These are phyloP conservation scores for Dovyalis caffra DNA, from an alignment of 345 rosid genomes.

Conservation along the genomic window DNA sequence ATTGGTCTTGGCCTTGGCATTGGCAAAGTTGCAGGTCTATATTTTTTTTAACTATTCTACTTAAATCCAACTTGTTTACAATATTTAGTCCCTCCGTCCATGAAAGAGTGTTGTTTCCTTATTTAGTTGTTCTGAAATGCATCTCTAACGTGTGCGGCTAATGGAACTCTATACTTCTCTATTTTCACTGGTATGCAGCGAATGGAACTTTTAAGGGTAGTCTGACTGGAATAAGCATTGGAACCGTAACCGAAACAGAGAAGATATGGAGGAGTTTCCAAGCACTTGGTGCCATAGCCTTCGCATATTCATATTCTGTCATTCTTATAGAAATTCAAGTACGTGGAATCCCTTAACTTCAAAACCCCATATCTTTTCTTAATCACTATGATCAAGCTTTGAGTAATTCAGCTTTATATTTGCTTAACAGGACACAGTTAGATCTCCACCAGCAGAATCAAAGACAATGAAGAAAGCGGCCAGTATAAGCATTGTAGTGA, in stretches of 20 bases:
- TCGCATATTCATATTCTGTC: slow-evolving; percentile 4
- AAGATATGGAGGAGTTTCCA: slow-evolving; percentile 1
- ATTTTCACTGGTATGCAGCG: background rate
- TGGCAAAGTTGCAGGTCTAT: slow-evolving; percentile 15
- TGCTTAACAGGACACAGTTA: slow-evolving; percentile 33
- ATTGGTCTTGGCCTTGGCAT: slow-evolving; percentile 20
- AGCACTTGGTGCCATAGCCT: slow-evolving; percentile 13
- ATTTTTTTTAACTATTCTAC: background rate
- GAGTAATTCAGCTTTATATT: background rate
- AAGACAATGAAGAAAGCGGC: slow-evolving; percentile 46
- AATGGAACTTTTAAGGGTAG: slow-evolving; percentile 1
- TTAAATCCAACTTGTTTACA: background rate
- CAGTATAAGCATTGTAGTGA: slow-evolving; percentile 33
- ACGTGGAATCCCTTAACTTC: background rate
- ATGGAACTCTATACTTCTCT: background rate
- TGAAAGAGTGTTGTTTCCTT: background rate
- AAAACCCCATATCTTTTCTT: background rate
- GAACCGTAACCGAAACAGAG: background rate
- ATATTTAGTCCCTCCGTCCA: background rate
- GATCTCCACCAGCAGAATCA: slow-evolving; percentile 47
- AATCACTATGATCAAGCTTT: background rate
- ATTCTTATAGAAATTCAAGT: slow-evolving; percentile 16
- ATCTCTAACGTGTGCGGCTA: background rate
- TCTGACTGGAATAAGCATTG: background rate
- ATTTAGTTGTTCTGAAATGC: background rate